These are phyloP conservation scores for Blakeslea trispora DNA, from an alignment of 371 early-diverging fungal species.

Conservation along the genomic window DNA sequence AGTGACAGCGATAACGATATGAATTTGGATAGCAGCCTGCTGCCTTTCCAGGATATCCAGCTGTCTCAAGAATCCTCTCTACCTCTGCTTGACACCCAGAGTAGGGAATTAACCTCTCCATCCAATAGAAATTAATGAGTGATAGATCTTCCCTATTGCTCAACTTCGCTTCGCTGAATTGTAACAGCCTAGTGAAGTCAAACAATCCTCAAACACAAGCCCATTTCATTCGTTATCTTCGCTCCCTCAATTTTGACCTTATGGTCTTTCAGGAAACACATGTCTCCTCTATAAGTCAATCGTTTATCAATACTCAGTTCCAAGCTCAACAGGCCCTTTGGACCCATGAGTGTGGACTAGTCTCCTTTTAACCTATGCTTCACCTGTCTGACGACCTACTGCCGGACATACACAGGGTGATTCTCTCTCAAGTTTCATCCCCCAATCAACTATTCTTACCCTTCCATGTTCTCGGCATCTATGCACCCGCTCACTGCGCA, in stretches of 20 bases:
- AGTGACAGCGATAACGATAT: background rate
- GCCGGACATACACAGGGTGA: background rate
- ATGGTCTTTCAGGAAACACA: slow-evolving; percentile 8
- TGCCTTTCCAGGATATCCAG: background rate
- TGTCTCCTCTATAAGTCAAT: background rate
- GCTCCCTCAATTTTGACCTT: background rate
- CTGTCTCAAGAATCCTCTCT: background rate
- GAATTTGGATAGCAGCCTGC: background rate
- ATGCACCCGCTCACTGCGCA: slow-evolving; percentile 1
- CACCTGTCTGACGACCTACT: background rate
- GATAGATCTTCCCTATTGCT: background rate
- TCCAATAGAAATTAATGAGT: background rate
- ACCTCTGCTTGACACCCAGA: background rate
- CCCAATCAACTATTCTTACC: background rate
- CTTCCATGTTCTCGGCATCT: slow-evolving; percentile 1
- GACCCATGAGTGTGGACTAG: slow-evolving; percentile 3
- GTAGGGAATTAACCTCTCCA: background rate
- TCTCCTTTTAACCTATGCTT: slow-evolving; percentile 1
- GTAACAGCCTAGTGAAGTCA: slow-evolving; percentile 2
- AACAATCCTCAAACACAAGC: background rate
- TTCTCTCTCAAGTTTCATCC: background rate
- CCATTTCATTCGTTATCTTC: slow-evolving; percentile 3
- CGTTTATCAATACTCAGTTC: background rate
- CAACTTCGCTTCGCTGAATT: slow-evolving; percentile 4
- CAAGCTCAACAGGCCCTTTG: background rate